Conservation (phyloP, 2,329 filamentous ascomycete genomes). For the Talaromyces sp. region DNA sequence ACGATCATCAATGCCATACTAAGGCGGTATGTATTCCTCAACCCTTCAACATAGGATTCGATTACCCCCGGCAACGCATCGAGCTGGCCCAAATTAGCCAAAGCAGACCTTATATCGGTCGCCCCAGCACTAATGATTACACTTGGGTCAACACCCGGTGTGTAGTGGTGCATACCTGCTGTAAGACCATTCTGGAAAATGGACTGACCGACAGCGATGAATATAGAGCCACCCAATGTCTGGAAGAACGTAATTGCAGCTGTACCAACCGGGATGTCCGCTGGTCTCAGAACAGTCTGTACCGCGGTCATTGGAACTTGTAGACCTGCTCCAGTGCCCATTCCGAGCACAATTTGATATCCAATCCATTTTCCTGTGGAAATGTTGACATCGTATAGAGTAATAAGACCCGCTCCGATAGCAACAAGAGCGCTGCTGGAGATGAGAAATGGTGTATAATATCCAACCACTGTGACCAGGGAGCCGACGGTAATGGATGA, state of each 20-base stretch:
- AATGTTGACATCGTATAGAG: slow-evolving; percentile 21
- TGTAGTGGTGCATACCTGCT: background rate
- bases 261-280: slow-evolving; percentile 35
- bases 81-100: background rate
- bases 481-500: background rate
- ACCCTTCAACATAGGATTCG: slow-evolving; percentile 23
- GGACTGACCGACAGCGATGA: slow-evolving; percentile 34
- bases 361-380: slow-evolving; percentile 28
- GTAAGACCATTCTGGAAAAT: slow-evolving; percentile 27
- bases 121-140: slow-evolving; percentile 5
- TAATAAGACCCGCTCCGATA: slow-evolving; percentile 22
- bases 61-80: slow-evolving; percentile 17
- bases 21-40: slow-evolving; percentile 24
- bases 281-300: slow-evolving; percentile 17
- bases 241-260: slow-evolving; percentile 37
- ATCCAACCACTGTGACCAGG: slow-evolving; percentile 11
- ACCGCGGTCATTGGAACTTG: slow-evolving; percentile 27
- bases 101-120: background rate
- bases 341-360: slow-evolving; percentile 31
- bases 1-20: slow-evolving; percentile 23
- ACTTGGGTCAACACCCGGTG: background rate
- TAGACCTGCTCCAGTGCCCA: slow-evolving; percentile 25
- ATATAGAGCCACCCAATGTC: slow-evolving; percentile 37
- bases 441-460: slow-evolving; percentile 18
- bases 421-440: slow-evolving; percentile 8